Conservation (phyloP, 805 yeast species). For the Hanseniaspora vineae region DNA sequence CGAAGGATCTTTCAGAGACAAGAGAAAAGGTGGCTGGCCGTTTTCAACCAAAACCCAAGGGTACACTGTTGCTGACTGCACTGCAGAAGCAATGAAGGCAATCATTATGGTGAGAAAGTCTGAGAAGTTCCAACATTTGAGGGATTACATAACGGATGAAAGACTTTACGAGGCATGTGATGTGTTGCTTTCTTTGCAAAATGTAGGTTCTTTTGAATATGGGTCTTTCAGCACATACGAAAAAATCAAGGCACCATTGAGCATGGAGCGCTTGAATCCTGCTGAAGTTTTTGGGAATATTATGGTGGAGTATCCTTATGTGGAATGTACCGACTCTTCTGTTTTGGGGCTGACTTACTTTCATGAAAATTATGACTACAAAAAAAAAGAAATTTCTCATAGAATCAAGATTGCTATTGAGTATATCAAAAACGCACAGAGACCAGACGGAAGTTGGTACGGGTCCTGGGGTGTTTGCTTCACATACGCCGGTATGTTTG, state of each 20-base stretch:
- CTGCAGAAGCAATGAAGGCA: conserved; percentile 91
- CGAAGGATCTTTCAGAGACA: conserved; percentile 70
- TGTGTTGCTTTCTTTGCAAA: conserved; percentile 62
- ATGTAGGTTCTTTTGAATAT: conserved; percentile 60
- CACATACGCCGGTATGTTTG: conserved; percentile 96
- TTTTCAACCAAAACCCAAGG: conserved; percentile 94
- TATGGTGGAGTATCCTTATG: conserved; percentile 97
- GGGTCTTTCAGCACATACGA: conserved; percentile 95
- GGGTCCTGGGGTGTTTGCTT: conserved; percentile 98
- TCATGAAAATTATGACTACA: conserved; percentile 50
- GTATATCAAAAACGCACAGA: conserved; percentile 59
- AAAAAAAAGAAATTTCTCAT: conserved; percentile 46
- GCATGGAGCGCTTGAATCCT: conserved; percentile 72
- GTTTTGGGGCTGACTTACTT: conserved; percentile 81
- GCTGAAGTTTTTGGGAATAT: conserved; percentile 97
- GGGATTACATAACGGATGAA: conserved; percentile 39
- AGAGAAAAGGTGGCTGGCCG: conserved; percentile 86
- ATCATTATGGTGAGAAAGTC: conserved; percentile 78
- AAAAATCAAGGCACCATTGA: conserved; percentile 63
- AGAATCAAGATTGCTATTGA: conserved; percentile 64
- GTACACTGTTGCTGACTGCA: conserved; percentile 91
- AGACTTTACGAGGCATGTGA: conserved; percentile 61
- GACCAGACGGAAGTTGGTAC: conserved; percentile 87
- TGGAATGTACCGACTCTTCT: conserved; percentile 94
- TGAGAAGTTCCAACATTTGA: conserved; percentile 34